Percentiles rank a stretch among this genome's conserved stretches.
Evolutionary conservation across 164 flowering plant genomes (phyloP).

Genomic region (Brasenia schreberi): DNA sequence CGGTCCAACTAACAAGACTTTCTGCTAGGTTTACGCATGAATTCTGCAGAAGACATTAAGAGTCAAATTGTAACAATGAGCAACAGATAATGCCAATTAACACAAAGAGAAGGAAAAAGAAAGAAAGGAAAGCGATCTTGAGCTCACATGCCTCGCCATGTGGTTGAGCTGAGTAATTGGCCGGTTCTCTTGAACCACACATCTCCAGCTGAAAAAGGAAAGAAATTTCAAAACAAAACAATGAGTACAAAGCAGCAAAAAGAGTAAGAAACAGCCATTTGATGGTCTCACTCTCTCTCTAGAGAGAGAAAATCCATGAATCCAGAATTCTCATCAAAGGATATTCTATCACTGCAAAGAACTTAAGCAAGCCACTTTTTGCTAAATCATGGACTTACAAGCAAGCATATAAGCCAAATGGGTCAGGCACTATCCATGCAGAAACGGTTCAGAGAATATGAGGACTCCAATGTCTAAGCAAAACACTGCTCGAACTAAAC

Average conservation of each 20-base stretch:
- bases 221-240: not conserved
- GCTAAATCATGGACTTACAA: no score
- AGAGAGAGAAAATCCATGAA: no score
- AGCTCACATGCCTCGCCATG: constrained; percentile 40
- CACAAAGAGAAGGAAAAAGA: not conserved
- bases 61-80: not conserved
- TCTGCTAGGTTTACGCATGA: constrained; percentile 30
- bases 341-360: no score
- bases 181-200: constrained; percentile 46
- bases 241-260: not conserved
- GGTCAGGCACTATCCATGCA: no score
- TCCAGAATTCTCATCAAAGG: not conserved
- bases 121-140: not conserved
- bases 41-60: constrained; percentile 36
- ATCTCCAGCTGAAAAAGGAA: constrained; percentile 50
- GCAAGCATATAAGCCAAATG: no score
- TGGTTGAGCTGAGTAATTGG: constrained; percentile 27
- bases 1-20: constrained; percentile 75
- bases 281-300: no score
- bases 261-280: no score
- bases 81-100: not conserved
- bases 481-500: no score
- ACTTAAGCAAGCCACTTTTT: no score
- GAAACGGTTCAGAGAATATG: no score
- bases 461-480: no score